Evolutionary conservation across 192 early-diverging fungal genomes (phyloP), one percentile per base, ranked within the genome.

Genomic region (Phycomyces blakesleeanus): DNA sequence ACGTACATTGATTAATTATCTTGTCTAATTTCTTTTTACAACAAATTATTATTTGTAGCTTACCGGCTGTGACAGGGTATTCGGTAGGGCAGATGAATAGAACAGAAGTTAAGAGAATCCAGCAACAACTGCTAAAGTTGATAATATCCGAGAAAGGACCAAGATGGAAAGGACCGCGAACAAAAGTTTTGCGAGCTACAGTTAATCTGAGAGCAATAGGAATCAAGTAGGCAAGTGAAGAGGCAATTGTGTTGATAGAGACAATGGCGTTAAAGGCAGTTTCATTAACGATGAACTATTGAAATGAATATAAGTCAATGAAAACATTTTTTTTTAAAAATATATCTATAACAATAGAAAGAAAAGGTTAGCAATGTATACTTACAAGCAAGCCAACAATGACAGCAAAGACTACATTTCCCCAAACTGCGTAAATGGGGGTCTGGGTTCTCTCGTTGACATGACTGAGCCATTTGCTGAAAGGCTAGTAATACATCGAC

Each of bases 391-490:
- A 54, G 47, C 66, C 72, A 14, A 75, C 59, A 37, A 75, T 58
- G 21, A 40, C 51, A 18, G 73, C 73, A 39, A 75, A 66, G 0
- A 73, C 55, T 49, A 80, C 80, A 52, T 81, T 82, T 51, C 71
- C 76, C 80, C 80, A 82, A 0, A 84, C 82, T 0, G 82, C 82
- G n/a, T 71, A 73, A 0, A 82, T 64, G n/a, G 82, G 82, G 1
- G 78, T 71, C 25, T 77, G 39, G 0, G 64, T 81, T 11, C 57
- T 52, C 10, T 57, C 55, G 56, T 79, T 69, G 24, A 82, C 64
- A 14, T 64, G 56, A 29, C 76, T 76, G 26, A 80, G 34, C 51
- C 78, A 67, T 10, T 64, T 65, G 16, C 75, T 77, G 1, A 75
- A 63, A 14, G 81, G 81, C 22, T 61, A n/a, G n/a, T n/a, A n/a